Evolutionary conservation across 768 basidiomycete species (phyloP).

Genomic region (Lyophyllum atratum): DNA sequence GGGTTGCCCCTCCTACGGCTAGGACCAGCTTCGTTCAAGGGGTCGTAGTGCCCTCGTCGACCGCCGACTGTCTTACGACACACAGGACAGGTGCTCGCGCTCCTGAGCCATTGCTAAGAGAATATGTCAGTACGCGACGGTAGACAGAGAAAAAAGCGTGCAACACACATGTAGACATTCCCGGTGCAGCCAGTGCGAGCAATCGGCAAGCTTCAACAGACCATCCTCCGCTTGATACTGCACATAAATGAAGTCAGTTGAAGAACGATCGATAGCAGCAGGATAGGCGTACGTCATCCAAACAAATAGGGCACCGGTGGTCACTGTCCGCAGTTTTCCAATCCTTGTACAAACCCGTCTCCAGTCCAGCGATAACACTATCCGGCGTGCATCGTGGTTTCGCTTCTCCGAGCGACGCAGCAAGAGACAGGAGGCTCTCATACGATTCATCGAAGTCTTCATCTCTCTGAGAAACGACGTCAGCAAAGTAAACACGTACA

Average conservation of each 20-base stretch:
- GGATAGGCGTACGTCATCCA: slow-evolving; percentile 69
- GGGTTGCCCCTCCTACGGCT: slow-evolving; percentile 13
- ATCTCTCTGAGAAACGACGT: slow-evolving; percentile 52
- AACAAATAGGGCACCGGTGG: slow-evolving; percentile 78
- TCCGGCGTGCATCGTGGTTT: slow-evolving; percentile 65
- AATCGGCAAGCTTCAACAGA: slow-evolving; percentile 67
- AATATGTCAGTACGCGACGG: slow-evolving; percentile 5
- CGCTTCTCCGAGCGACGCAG: slow-evolving; percentile 66
- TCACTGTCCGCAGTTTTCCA: slow-evolving; percentile 71
- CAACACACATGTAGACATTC: slow-evolving; percentile 68
- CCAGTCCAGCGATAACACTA: slow-evolving; percentile 58
- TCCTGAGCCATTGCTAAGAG: slow-evolving; percentile 75
- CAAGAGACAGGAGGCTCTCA: slow-evolving; percentile 63
- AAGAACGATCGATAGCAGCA: neutral
- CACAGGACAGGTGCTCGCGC: slow-evolving; percentile 78
- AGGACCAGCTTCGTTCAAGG: slow-evolving; percentile 12
- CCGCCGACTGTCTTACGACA: slow-evolving; percentile 62
- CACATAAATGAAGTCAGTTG: slow-evolving; percentile 8
- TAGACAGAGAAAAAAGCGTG: neutral
- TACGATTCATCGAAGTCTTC: slow-evolving; percentile 79
- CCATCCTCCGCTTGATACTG: slow-evolving; percentile 68
- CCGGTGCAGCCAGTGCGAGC: slow-evolving; percentile 81
- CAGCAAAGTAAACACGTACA: slow-evolving; percentile 1
- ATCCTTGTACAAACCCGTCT: slow-evolving; percentile 64
- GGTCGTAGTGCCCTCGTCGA: neutral